Percentiles rank a stretch among this genome's conserved stretches.
phyloP scores from a whole-genome alignment of 768 basidiomycete genomes.

The Leccinellum rugosiceps region DNA sequence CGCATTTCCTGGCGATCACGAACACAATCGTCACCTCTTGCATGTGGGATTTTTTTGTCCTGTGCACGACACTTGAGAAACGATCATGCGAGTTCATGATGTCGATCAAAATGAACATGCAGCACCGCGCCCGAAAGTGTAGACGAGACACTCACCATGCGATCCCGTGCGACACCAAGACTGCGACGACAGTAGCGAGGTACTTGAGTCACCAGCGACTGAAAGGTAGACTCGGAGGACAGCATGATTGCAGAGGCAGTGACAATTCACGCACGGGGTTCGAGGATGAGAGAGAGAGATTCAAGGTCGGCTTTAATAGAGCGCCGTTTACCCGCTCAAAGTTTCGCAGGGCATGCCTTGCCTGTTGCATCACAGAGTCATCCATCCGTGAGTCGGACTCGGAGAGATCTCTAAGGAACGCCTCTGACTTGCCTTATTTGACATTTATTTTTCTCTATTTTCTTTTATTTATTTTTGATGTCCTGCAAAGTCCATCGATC shows the following conservation, averaged over 20 bases:
- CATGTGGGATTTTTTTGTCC: not conserved
- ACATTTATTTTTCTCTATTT: not conserved
- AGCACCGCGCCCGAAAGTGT: not conserved
- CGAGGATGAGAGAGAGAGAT: not conserved
- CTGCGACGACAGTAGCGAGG: not conserved
- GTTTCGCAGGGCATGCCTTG: conserved; percentile 6
- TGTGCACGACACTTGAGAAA: conserved; percentile 1
- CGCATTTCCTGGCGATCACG: not conserved
- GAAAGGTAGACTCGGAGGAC: not conserved
- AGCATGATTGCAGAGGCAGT: not conserved
- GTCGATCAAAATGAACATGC: not conserved
- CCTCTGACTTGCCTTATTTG: not conserved
- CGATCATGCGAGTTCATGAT: not conserved
- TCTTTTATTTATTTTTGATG: not conserved
- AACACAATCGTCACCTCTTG: not conserved
- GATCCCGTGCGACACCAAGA: not conserved
- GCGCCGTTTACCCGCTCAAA: not conserved
- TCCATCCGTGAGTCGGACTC: not conserved
- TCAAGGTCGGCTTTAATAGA: conserved; percentile 3
- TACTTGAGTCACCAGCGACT: not conserved
- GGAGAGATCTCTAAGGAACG: not conserved
- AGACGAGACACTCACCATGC: conserved; percentile 10
- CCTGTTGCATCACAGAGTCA: not conserved
- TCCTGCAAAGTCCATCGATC: too few species aligned
- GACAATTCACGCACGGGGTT: too few species aligned